phyloP scores from a whole-genome alignment of 495 filamentous ascomycete genomes.

The Tuber brumale region DNA sequence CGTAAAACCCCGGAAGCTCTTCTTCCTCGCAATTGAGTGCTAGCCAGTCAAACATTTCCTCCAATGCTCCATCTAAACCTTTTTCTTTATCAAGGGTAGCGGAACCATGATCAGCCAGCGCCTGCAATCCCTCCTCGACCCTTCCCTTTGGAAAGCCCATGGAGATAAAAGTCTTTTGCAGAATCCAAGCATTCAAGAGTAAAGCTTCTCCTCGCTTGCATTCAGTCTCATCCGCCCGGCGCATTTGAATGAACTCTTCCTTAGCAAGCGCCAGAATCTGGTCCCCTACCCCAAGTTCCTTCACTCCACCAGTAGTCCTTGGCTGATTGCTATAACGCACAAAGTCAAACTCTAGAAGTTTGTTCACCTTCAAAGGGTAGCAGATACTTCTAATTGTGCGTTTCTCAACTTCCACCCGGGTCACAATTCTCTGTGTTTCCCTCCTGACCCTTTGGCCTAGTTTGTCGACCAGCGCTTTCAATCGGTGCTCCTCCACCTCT shows the following conservation, averaged over 20 bases:
- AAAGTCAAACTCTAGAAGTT: constrained; percentile 25
- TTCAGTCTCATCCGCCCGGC: constrained; percentile 39
- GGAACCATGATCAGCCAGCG: constrained; percentile 55
- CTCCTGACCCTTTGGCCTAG: constrained; percentile 55
- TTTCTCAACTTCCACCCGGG: constrained; percentile 24
- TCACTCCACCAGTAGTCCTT: constrained; percentile 9
- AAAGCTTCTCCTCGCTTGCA: constrained; percentile 58
- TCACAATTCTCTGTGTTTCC: constrained; percentile 38
- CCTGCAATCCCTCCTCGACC: constrained; percentile 55
- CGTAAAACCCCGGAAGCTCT: constrained; percentile 66
- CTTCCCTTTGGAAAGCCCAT: constrained; percentile 60
- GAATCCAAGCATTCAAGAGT: constrained; percentile 68
- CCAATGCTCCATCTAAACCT: constrained; percentile 72
- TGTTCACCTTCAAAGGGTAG: constrained; percentile 31
- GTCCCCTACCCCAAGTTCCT: constrained; percentile 44
- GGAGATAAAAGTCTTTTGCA: constrained; percentile 60
- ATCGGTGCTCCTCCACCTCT: constrained; percentile 46
- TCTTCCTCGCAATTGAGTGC: constrained; percentile 60
- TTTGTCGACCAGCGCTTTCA: constrained; percentile 78
- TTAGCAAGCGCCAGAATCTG: constrained; percentile 45
- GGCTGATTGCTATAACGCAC: constrained; percentile 14
- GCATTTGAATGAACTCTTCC: constrained; percentile 43
- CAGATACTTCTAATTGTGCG: constrained; percentile 34
- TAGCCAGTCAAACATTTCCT: constrained; percentile 82
- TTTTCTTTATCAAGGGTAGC: constrained; percentile 50